These are phyloP conservation scores for Cutaneotrichosporon dermatis DNA, from an alignment of 1,284 basidiomycete genomes.

Conservation along the genomic window DNA sequence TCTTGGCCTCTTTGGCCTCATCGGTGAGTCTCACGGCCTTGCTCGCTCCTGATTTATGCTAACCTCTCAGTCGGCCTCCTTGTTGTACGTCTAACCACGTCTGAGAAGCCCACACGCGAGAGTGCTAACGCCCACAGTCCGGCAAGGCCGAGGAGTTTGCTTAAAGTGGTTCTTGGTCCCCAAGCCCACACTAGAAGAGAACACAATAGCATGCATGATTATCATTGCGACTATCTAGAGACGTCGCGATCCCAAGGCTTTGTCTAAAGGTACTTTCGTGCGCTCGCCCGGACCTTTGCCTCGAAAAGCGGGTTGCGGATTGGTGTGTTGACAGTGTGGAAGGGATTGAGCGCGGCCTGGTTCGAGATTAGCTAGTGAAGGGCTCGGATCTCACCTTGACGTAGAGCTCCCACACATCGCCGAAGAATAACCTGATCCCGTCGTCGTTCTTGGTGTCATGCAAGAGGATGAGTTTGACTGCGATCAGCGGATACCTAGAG, in stretches of 20 bases:
- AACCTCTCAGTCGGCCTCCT: conserved; percentile 45
- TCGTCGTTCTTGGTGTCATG: conserved; percentile 95
- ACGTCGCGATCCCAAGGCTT: not conserved
- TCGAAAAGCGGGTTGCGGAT: conserved; percentile 80
- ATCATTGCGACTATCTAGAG: not conserved
- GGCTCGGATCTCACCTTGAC: conserved; percentile 64
- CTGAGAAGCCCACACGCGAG: not conserved
- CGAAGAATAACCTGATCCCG: conserved; percentile 82
- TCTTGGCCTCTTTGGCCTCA: conserved; percentile 83
- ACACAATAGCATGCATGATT: conserved; percentile 23
- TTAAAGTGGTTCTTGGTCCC: conserved; percentile 17
- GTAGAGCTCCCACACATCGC: conserved; percentile 91
- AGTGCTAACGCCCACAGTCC: conserved; percentile 29
- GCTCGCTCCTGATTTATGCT: conserved; percentile 9
- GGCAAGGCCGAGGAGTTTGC: conserved; percentile 50
- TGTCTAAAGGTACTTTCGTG: conserved; percentile 71
- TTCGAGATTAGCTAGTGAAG: not conserved
- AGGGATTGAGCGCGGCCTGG: conserved; percentile 83
- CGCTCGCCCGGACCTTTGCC: conserved; percentile 71
- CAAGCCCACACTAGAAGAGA: conserved; percentile 2
- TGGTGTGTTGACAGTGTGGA: conserved; percentile 78
- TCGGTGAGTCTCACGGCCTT: conserved; percentile 58
- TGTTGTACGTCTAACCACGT: conserved; percentile 20
- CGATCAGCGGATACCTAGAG: not conserved
- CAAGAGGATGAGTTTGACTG: conserved; percentile 73